These are phyloP conservation scores for Hypoxylon lenormandii DNA, from an alignment of 495 filamentous ascomycete genomes.

Conservation along the genomic window DNA sequence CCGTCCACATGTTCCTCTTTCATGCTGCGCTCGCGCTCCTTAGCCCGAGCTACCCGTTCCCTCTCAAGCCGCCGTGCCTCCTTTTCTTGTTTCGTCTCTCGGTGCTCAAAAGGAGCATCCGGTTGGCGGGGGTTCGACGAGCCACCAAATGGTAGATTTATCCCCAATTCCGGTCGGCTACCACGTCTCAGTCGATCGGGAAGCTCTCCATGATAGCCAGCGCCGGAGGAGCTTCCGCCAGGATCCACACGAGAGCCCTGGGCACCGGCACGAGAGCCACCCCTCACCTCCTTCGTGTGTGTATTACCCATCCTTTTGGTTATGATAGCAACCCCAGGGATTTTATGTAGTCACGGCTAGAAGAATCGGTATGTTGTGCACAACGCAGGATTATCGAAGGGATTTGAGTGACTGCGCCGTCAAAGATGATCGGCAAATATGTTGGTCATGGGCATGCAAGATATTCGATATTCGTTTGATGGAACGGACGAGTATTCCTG, in stretches of 20 bases:
- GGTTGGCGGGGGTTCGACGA: constrained; percentile 41
- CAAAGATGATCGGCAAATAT: constrained; percentile 18
- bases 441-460: constrained; percentile 22
- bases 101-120: constrained; percentile 63
- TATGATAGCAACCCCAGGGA: background rate
- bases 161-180: constrained; percentile 47
- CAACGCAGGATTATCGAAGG: constrained; percentile 1
- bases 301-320: constrained; percentile 68
- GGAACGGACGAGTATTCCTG: background rate
- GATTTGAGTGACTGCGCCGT: constrained; percentile 4
- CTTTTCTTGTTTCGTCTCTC: constrained; percentile 90
- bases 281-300: constrained; percentile 69
- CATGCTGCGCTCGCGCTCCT: constrained; percentile 92
- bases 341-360: background rate
- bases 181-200: constrained; percentile 46
- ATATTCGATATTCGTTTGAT: constrained; percentile 10
- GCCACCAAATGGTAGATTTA: constrained; percentile 40
- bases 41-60: constrained; percentile 76
- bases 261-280: constrained; percentile 56
- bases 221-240: constrained; percentile 50
- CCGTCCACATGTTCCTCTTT: constrained; percentile 93
- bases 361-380: background rate
- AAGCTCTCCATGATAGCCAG: constrained; percentile 56
- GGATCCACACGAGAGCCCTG: constrained; percentile 51
- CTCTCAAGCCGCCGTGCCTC: constrained; percentile 86